Evolutionary conservation across 306 rosid genomes (phyloP).

Genomic region (Vigna nakashimae): DNA sequence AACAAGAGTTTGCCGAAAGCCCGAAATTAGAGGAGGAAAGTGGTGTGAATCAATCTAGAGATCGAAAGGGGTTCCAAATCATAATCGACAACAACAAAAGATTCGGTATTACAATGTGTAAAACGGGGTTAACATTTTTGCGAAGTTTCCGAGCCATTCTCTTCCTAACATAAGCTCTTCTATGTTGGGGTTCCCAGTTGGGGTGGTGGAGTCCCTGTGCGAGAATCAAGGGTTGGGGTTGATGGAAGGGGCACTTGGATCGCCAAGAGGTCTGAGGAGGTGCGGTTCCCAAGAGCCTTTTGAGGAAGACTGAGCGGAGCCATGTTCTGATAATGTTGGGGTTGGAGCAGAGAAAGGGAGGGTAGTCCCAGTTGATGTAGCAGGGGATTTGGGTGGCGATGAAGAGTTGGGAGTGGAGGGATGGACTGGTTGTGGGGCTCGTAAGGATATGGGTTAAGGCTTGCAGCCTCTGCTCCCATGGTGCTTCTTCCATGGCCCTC

Average conservation of each 20-base stretch:
- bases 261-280: constrained; percentile 76
- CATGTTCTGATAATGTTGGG: constrained; percentile 61
- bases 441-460: constrained; percentile 82
- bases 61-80: constrained; percentile 67
- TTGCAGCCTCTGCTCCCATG: constrained; percentile 65
- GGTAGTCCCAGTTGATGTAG: constrained; percentile 88
- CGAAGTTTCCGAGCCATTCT: constrained; percentile 61
- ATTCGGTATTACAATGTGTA: constrained; percentile 69
- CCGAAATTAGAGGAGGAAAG: background rate
- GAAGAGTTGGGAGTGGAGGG: constrained; percentile 77
- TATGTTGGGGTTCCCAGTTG: constrained; percentile 63
- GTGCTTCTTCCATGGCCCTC: constrained; percentile 52
- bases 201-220: constrained; percentile 70
- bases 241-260: constrained; percentile 81
- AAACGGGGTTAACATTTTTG: constrained; percentile 54
- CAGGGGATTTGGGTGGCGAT: constrained; percentile 74
- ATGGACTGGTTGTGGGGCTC: constrained; percentile 67
- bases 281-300: constrained; percentile 52
- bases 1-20: too few relatives aligned
- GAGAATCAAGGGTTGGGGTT: constrained; percentile 78
- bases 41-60: background rate
- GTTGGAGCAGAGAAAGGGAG: constrained; percentile 75
- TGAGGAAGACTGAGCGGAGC: constrained; percentile 69
- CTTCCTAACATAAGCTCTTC: constrained; percentile 56
- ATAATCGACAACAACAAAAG: constrained; percentile 58